Conservation (phyloP, 2,329 filamentous ascomycete genomes). For the Onygena corvina region DNA sequence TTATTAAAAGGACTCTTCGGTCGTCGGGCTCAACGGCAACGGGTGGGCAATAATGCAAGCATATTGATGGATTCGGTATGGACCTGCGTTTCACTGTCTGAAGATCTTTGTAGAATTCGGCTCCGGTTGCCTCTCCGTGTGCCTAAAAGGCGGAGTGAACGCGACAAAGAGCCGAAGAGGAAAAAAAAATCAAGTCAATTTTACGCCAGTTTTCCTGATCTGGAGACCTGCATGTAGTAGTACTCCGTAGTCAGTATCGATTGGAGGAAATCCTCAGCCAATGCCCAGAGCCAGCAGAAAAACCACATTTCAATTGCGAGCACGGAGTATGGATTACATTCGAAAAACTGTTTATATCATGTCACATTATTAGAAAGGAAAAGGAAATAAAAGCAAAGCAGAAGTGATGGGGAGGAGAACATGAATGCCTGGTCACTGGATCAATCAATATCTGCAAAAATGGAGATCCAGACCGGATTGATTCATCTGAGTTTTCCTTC, state of each 20-base stretch:
- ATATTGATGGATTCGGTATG: not conserved
- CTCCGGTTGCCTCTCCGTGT: conserved; percentile 1
- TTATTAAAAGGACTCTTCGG: too few species aligned
- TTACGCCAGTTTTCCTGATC: not conserved
- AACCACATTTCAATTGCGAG: not conserved
- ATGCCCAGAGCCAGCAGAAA: not conserved
- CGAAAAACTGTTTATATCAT: conserved; percentile 5
- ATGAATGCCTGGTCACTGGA: not conserved
- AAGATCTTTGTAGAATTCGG: conserved; percentile 3
- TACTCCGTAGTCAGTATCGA: too few species aligned
- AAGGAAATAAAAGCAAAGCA: not conserved
- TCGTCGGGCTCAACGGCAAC: too few species aligned
- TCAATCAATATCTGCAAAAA: not conserved
- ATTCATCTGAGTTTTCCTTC: conserved; percentile 11
- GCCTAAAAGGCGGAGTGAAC: not conserved
- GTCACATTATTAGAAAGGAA: not conserved
- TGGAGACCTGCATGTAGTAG: not conserved
- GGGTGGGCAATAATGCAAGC: not conserved
- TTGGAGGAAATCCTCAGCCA: not conserved
- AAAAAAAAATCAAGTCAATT: not conserved
- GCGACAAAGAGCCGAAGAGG: not conserved
- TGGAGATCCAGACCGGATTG: not conserved
- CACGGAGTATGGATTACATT: too few species aligned
- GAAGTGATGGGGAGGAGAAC: not conserved
- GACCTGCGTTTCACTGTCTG: conserved; percentile 2